Percentiles rank a stretch among this genome's conserved stretches.
Evolutionary conservation across 2,329 filamentous ascomycete species (phyloP).

Genomic region (Diaporthe sp.): DNA sequence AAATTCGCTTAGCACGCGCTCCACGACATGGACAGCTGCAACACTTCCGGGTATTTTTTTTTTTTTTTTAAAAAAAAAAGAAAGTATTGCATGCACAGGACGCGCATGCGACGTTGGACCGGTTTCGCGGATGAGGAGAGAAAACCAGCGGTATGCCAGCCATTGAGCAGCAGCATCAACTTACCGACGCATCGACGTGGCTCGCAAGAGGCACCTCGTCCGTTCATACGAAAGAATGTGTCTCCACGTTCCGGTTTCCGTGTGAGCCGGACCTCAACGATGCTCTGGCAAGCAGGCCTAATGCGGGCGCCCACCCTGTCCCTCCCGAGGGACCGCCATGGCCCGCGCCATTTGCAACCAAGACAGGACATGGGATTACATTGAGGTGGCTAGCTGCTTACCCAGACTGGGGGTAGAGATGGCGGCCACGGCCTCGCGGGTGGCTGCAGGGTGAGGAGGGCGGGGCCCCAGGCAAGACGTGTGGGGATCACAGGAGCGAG

Average conservation of each 20-base stretch:
- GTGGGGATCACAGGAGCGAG: background rate
- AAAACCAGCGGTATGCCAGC: background rate
- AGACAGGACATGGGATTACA: background rate
- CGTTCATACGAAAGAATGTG: background rate
- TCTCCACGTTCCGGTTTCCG: background rate
- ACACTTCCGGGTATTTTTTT: conserved; percentile 28
- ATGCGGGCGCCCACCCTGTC: conserved; percentile 28
- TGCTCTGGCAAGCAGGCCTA: background rate
- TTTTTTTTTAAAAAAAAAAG: no score
- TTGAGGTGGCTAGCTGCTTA: background rate
- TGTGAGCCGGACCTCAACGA: background rate
- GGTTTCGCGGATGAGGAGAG: background rate
- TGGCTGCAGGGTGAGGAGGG: conserved; percentile 27
- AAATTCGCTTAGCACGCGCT: conserved; percentile 33
- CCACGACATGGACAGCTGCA: conserved; percentile 7
- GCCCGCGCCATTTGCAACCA: conserved; percentile 14
- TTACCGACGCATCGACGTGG: background rate
- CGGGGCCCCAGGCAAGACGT: background rate
- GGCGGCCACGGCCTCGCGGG: conserved; percentile 27
- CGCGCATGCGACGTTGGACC: conserved; percentile 30
- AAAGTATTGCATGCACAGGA: conserved; percentile 19
- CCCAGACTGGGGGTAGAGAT: conserved; percentile 19
- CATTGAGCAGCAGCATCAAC: background rate
- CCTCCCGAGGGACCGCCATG: conserved; percentile 26
- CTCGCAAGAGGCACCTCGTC: background rate